Base-by-base conservation (phyloP, 1,284 basidiomycete genomes). In the Irpex sp. region DNA sequence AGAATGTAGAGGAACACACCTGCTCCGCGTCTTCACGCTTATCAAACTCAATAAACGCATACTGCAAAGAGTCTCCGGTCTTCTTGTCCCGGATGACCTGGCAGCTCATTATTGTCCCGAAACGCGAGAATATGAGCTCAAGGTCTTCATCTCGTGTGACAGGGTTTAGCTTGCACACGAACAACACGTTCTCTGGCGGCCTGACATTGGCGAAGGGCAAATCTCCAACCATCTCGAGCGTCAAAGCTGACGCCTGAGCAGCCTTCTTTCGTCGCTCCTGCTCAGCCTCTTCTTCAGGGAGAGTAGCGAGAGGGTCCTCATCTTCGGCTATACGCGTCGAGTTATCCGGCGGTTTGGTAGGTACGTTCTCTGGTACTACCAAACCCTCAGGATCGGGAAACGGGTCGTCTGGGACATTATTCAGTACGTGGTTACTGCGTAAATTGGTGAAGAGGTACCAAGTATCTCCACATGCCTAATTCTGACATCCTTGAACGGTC, bases 161-260 rank as follows among this genome's bases (percentile, higher is more conserved):
- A 11, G 94, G 88, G 73, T 99, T 99, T 67, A 99, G 83, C 75
- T 99, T 98, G 88, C 97, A 98, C 17, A 99, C 96, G 76, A 99
- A 99, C 11, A 99, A 79, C 49, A 99, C 95, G 76, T 99, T 99
- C 77, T 99, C 97, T 0, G 97, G 97, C 0, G 97, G 97, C 50
- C 95, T 87, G 50, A 99, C 94, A 70, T 98, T 97, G 17, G 97
- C 97, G 72, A 99, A 98, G 0, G 97, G 97, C 60, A 99, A 80
- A 76, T 99, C 97, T 56, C 97, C 97, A 63, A 99, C 97, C 95
- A 99, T 99, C 75, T 99, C 97, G 57, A 99, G 86, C 1, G 97
- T 99, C 39, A 99, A 80, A 0, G 97, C 97, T 47, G 95, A 95
- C 0, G 96, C 95, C 1, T 87, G 87, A 0, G 97, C 96, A 0